Conservation (phyloP, 1,284 basidiomycete species). For the Moniliophthora roreri region DNA sequence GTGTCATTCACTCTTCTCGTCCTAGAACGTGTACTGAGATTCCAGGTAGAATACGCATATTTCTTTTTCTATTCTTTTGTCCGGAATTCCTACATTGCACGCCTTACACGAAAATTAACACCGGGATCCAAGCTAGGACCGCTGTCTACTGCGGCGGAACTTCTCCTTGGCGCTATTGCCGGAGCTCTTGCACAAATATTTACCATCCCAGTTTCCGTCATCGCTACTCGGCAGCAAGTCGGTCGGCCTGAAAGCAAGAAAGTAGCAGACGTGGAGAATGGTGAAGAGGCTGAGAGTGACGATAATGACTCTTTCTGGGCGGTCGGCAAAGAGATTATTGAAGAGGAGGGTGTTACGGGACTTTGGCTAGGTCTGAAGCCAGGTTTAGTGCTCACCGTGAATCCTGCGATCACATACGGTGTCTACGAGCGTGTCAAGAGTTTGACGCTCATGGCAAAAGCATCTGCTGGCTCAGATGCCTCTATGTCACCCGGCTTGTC, state of each 20-base stretch:
- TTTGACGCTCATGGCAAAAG: conserved; percentile 55
- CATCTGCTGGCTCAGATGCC: conserved; percentile 42
- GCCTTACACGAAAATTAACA: conserved; percentile 56
- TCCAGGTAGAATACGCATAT: conserved; percentile 87
- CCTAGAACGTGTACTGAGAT: conserved; percentile 8
- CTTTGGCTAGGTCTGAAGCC: conserved; percentile 96
- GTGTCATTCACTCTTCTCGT: conserved; percentile 31
- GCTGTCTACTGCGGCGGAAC: conserved; percentile 80
- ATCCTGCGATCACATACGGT: conserved; percentile 99
- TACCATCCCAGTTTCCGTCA: conserved; percentile 97
- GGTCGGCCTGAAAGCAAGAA: conserved; percentile 37
- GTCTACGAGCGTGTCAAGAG: conserved; percentile 91
- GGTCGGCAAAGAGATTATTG: conserved; percentile 85
- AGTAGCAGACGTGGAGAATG: conserved; percentile 11
- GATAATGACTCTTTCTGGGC: conserved; percentile 72
- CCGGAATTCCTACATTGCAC: conserved; percentile 77
- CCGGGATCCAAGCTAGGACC: conserved; percentile 55
- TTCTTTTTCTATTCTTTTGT: conserved; percentile 99
- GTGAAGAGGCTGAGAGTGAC: conserved; percentile 16
- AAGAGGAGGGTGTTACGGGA: conserved; percentile 90
- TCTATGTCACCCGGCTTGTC: conserved; percentile 81
- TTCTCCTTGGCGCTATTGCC: conserved; percentile 88
- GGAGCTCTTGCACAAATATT: conserved; percentile 97
- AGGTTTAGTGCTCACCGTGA: conserved; percentile 90
- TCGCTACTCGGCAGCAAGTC: conserved; percentile 96